phyloP scores from a whole-genome alignment of 805 yeast species.

The Candida khao-thaluensis region DNA sequence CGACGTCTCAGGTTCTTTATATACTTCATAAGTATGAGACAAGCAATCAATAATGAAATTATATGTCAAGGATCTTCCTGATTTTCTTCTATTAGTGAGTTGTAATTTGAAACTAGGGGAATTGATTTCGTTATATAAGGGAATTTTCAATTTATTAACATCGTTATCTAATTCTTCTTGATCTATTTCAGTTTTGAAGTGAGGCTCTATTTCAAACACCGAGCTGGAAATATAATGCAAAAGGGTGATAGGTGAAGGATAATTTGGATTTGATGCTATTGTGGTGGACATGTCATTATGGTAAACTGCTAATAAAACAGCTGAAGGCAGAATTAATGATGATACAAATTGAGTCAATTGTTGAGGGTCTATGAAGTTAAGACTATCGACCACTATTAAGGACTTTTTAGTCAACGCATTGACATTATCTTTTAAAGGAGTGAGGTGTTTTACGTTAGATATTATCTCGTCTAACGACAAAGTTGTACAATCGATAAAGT shows the following conservation, averaged over 20 bases:
- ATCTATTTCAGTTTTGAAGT: constrained; percentile 26
- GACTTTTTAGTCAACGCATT: constrained; percentile 10
- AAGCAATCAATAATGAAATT: constrained; percentile 51
- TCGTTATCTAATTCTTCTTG: constrained; percentile 48
- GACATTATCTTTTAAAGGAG: neutral
- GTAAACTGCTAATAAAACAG: constrained; percentile 33
- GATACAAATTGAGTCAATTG: constrained; percentile 52
- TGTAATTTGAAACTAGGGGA: constrained; percentile 43
- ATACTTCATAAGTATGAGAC: constrained; percentile 41
- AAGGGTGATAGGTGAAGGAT: constrained; percentile 53
- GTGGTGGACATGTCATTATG: constrained; percentile 28
- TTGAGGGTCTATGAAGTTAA: constrained; percentile 54
- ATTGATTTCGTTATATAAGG: constrained; percentile 48
- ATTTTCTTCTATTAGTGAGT: constrained; percentile 71
- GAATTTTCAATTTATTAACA: constrained; percentile 44
- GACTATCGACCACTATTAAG: constrained; percentile 52
- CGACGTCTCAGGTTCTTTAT: constrained; percentile 20
- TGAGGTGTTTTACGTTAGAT: neutral
- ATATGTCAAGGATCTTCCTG: constrained; percentile 73
- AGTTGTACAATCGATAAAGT: constrained; percentile 47
- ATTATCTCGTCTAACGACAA: constrained; percentile 3
- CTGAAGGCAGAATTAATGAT: constrained; percentile 36
- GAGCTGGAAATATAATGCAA: constrained; percentile 74
- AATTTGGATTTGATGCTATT: constrained; percentile 30
- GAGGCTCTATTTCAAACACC: constrained; percentile 61